These are phyloP conservation scores for Acanthamoeba healyi DNA, from an alignment of 208 protist genomes.

Conservation along the genomic window DNA sequence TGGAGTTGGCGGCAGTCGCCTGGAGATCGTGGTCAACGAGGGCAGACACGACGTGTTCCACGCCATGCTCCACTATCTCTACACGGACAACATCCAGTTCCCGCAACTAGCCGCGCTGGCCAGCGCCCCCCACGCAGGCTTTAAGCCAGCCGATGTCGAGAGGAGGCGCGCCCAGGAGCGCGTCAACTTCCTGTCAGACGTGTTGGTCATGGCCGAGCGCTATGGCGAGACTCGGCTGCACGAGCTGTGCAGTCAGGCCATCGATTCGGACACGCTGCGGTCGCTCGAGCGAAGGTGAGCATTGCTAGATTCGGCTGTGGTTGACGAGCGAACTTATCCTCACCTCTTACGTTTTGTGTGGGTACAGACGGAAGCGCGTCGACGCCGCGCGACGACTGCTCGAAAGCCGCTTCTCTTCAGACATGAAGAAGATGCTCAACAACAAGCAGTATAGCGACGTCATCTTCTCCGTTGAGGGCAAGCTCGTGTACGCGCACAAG, in stretches of 20 bases:
- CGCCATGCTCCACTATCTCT: conserved; percentile 49
- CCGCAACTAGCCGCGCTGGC: background rate
- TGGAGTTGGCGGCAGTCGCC: background rate
- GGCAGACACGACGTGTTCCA: conserved; percentile 12
- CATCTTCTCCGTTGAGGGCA: conserved; percentile 45
- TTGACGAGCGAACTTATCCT: too few relatives aligned
- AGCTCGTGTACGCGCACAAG: conserved; percentile 52
- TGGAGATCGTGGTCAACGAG: conserved; percentile 60
- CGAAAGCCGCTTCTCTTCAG: background rate
- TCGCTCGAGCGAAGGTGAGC: background rate
- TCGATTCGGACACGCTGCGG: background rate
- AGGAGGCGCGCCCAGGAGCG: background rate
- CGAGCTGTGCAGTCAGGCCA: conserved; percentile 36
- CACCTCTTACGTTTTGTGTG: background rate
- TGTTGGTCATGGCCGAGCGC: conserved; percentile 55
- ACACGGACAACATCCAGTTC: conserved; percentile 55
- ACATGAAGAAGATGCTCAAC: conserved; percentile 60
- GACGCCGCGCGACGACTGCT: background rate
- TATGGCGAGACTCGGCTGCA: conserved; percentile 28
- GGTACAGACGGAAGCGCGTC: background rate
- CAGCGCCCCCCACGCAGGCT: background rate
- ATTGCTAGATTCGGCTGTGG: background rate
- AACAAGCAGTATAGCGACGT: conserved; percentile 57
- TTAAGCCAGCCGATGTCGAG: background rate
- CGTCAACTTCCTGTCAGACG: background rate